Evolutionary conservation across 2,329 filamentous ascomycete genomes (phyloP).

Genomic region (Laburnicola sp.): DNA sequence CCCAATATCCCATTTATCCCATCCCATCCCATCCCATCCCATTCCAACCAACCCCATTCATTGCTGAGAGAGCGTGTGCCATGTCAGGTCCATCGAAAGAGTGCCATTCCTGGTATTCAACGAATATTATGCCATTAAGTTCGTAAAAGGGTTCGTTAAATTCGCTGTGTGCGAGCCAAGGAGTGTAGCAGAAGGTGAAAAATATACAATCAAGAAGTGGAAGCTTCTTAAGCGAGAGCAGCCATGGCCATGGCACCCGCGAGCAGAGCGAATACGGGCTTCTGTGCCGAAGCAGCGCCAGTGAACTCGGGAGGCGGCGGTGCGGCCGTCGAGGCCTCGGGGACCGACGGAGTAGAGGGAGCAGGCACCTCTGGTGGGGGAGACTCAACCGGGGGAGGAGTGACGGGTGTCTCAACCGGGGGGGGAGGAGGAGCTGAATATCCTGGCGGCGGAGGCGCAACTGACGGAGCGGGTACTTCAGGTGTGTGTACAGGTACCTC

Average conservation of each 20-base stretch:
- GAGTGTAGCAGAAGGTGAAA: conserved; percentile 4
- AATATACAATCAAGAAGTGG: neutral
- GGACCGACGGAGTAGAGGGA: conserved; percentile 1
- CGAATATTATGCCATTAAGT: conserved; percentile 1
- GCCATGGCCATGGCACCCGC: conserved; percentile 18
- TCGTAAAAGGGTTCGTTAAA: conserved; percentile 3
- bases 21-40: neutral
- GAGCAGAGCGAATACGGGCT: conserved; percentile 16
- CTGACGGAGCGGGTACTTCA: conserved; percentile 8
- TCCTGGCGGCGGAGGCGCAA: neutral
- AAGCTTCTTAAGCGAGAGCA: conserved; percentile 9
- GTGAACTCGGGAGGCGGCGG: conserved; percentile 14
- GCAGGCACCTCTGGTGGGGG: conserved; percentile 7
- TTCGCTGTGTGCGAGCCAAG: neutral
- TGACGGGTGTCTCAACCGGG: too few relatives aligned
- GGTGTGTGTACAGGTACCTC: conserved; percentile 7
- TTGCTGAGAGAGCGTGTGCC: conserved; percentile 4
- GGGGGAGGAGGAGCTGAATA: too few relatives aligned
- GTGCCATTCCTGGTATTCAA: neutral
- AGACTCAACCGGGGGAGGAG: too few relatives aligned
- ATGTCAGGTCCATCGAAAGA: conserved; percentile 2
- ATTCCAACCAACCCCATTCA: neutral
- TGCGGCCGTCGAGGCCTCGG: conserved; percentile 2
- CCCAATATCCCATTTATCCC: neutral
- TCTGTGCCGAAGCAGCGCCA: conserved; percentile 16